phyloP scores from a whole-genome alignment of 257 asterid species.

The Capsicum baccatum region DNA sequence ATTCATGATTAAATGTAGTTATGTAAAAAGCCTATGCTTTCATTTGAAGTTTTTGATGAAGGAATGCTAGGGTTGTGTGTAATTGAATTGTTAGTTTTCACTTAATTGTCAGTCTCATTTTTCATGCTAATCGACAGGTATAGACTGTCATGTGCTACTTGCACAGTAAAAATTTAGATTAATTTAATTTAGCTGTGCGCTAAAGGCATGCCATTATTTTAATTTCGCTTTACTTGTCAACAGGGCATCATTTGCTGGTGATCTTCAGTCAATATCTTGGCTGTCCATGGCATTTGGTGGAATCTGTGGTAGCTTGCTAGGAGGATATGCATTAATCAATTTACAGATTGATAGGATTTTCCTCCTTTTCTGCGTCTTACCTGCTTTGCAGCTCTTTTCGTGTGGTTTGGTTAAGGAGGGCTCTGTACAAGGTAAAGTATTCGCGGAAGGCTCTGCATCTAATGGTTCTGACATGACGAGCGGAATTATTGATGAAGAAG shows the following conservation, averaged over 20 bases:
- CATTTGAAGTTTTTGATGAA: background rate
- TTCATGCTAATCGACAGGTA: background rate
- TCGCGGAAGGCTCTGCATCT: conserved; percentile 43
- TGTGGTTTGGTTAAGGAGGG: conserved; percentile 80
- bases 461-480: conserved; percentile 49
- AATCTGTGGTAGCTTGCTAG: conserved; percentile 86
- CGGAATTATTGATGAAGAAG: conserved; percentile 43
- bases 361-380: conserved; percentile 73
- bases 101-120: background rate
- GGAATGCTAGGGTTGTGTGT: background rate
- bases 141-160: background rate
- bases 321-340: conserved; percentile 78
- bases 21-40: background rate
- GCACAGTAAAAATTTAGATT: background rate
- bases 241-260: conserved; percentile 97
- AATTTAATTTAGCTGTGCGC: background rate
- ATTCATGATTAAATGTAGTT: background rate
- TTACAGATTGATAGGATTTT: conserved; percentile 65
- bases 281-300: conserved; percentile 99
- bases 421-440: conserved; percentile 41
- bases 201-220: background rate
- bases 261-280: conserved; percentile 97
- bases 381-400: conserved; percentile 78
- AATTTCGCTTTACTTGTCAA: conserved; percentile 38
- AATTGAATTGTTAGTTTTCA: background rate